Evolutionary conservation across 164 flowering plant species (phyloP).

Genomic region (Vitis vinifera): DNA sequence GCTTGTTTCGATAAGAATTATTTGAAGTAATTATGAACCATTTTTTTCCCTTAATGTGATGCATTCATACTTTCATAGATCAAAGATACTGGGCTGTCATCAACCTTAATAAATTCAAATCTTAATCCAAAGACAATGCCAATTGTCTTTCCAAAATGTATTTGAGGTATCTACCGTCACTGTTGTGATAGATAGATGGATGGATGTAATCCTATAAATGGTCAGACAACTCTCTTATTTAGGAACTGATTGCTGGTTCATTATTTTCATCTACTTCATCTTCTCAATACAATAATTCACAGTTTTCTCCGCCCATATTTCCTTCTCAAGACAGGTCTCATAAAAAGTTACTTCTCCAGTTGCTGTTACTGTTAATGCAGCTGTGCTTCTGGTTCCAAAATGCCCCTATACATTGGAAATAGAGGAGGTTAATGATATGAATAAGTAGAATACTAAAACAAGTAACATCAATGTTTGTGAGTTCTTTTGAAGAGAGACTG

Average conservation of each 20-base stretch:
- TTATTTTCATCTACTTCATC: slow-evolving; percentile 5
- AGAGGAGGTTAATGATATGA: background rate
- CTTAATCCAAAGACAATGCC: no score
- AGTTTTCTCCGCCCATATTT: slow-evolving; percentile 52
- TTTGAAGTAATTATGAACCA: no score
- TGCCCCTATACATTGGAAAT: slow-evolving; percentile 37
- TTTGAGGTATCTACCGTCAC: no score
- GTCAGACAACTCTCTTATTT: slow-evolving; percentile 2
- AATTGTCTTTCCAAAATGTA: no score
- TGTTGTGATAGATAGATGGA: no score
- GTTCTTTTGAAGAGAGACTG: background rate
- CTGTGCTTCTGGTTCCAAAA: slow-evolving; percentile 72
- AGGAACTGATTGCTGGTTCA: background rate
- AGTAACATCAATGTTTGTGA: no score
- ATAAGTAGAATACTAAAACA: background rate
- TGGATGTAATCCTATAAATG: background rate
- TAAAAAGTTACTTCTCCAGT: slow-evolving; percentile 55
- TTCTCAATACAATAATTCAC: slow-evolving; percentile 34
- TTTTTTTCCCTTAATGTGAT: no score
- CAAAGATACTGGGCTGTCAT: no score
- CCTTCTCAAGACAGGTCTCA: slow-evolving; percentile 63
- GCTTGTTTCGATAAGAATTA: no score
- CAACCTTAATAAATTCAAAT: no score
- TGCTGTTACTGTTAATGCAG: slow-evolving; percentile 41
- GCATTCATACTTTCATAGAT: no score